Evolutionary conservation across 495 filamentous ascomycete species (phyloP), one percentile per base, ranked within the genome.

Genomic region (Xylaria nigripes): DNA sequence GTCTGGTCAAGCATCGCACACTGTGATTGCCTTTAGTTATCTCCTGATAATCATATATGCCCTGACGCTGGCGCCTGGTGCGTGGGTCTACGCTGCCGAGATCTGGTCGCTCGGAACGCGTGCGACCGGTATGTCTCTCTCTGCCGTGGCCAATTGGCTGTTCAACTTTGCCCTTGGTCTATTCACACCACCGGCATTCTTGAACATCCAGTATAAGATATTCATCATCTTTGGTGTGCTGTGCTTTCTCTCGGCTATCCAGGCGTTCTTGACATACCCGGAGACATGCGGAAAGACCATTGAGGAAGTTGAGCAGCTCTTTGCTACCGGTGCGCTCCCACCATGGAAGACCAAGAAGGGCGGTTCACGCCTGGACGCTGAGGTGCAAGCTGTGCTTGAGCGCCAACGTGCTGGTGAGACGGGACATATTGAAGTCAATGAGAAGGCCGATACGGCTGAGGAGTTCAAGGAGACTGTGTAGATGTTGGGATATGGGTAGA

Each of bases 191-290:
- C 83, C 85, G 0, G 83, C 78, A 0, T 86, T 90, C 66, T 70
- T 76, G 52, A 87, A 86, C 65, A 89, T 89, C 59, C 74, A 76
- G 36, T 89, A 84, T 76, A 84, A 82, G 66, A 73, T 79, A 0
- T 89, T 87, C 54, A 84, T 89, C 58, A 82, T 91, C 55, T 89
- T 90, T 50, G 86, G 86, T 1, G 76, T 83, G 0, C 78, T 90
- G 18, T 89, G 85, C 57, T 64, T 82, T 0, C 75, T 68, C 3
- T 84, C 83, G 50, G 78, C 81, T 0, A 69, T 78, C 27, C 83
- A 87, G 56, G 79, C 84, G 29, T 89, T 73, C 66, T 68, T 89
- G 50, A 78, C 79, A 4, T 89, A 86, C 56, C 86, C 85, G 0
- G 86, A 91, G 70, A 90, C 86, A 0, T 79, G 76, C 18, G 75